A percentile compares a stretch with the other conserved stretches of the same genome.
Evolutionary conservation across 441 rosid genomes (phyloP).

Genomic region (Euphorbia celastroides): DNA sequence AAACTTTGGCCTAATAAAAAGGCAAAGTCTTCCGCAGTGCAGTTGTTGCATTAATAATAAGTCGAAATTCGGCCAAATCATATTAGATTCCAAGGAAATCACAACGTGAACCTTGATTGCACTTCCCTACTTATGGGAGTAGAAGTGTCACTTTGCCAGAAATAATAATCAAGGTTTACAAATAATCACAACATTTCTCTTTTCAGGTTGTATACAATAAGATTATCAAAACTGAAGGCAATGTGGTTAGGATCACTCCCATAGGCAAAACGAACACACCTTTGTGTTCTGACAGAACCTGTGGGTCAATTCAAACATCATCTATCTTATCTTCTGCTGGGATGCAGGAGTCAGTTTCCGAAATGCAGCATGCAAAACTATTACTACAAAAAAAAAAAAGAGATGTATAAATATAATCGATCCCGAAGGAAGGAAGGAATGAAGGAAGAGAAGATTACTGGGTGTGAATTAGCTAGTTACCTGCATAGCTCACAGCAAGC

Average conservation of each 20-base stretch:
- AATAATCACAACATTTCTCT: no score
- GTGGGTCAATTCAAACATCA: neutral
- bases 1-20: no score
- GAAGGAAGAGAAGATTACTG: neutral
- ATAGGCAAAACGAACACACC: neutral
- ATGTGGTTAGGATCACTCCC: neutral
- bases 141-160: no score
- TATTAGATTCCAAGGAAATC: no score
- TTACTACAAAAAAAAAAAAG: conserved; percentile 31
- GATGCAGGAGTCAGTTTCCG: conserved; percentile 60
- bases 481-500: conserved; percentile 60
- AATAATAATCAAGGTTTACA: no score
- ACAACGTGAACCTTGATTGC: no score
- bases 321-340: conserved; percentile 29
- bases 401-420: neutral
- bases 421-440: neutral
- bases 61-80: no score
- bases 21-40: no score
- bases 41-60: no score
- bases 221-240: neutral
- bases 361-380: conserved; percentile 75
- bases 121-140: no score
- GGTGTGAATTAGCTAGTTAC: conserved; percentile 24
- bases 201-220: neutral
- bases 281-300: neutral